Conservation (phyloP, 2,329 filamentous ascomycete genomes). For the Colletotrichum horii region DNA sequence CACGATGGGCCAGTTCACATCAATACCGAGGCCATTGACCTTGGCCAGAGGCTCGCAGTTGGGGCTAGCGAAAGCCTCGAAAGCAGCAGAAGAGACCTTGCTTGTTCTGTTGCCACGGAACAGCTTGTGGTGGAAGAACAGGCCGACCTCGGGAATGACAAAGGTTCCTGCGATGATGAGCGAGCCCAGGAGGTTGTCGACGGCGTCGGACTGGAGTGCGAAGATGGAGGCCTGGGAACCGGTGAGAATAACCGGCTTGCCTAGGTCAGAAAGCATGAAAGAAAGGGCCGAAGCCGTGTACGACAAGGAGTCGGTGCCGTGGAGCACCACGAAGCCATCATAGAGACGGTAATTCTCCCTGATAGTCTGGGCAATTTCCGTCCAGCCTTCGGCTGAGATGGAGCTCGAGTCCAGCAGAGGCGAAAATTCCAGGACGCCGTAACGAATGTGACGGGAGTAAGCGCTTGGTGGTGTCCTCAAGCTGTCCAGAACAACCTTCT, state of each 20-base stretch:
- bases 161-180: conserved; percentile 92
- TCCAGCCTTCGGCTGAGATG: conserved; percentile 86
- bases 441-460: conserved; percentile 82
- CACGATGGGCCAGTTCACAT: conserved; percentile 81
- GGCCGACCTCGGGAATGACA: conserved; percentile 88
- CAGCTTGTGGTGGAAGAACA: conserved; percentile 92
- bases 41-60: conserved; percentile 83
- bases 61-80: conserved; percentile 87
- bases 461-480: conserved; percentile 81
- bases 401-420: conserved; percentile 88
- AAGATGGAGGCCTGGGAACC: conserved; percentile 86
- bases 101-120: conserved; percentile 88
- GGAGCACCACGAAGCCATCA: conserved; percentile 89
- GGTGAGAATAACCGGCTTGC: conserved; percentile 89
- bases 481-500: conserved; percentile 62
- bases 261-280: conserved; percentile 91
- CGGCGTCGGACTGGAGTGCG: conserved; percentile 87
- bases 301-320: conserved; percentile 87
- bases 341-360: conserved; percentile 86
- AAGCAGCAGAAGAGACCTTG: conserved; percentile 86
- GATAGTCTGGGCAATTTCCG: conserved; percentile 80
- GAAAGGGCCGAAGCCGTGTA: conserved; percentile 91
- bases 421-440: conserved; percentile 83
- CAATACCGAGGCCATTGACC: conserved; percentile 80
- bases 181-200: conserved; percentile 87